These are phyloP conservation scores for Colletotrichum tropicale DNA, from an alignment of 2,329 filamentous ascomycete genomes.

Conservation along the genomic window DNA sequence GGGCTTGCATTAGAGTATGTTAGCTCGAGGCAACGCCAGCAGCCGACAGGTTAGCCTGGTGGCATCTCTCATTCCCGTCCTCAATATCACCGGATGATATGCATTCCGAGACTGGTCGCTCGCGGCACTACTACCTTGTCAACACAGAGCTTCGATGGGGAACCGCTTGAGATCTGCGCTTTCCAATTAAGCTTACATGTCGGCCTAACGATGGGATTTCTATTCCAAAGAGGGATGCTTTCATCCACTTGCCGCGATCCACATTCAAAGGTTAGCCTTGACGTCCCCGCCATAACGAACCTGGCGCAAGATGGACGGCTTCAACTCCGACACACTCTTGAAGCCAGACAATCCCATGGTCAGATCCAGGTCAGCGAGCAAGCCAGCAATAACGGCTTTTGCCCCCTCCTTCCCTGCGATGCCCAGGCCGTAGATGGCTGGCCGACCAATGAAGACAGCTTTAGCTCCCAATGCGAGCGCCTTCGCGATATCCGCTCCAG, in stretches of 20 bases:
- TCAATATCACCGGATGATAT: not conserved
- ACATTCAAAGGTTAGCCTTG: slow-evolving; percentile 31
- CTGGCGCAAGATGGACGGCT: slow-evolving; percentile 34
- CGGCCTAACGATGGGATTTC: not conserved
- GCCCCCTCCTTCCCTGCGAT: slow-evolving; percentile 61
- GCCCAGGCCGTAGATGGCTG: slow-evolving; percentile 39
- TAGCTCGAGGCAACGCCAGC: not conserved
- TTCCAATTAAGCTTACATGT: not conserved
- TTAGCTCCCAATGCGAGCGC: slow-evolving; percentile 62
- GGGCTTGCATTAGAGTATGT: not conserved
- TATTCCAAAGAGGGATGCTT: not conserved
- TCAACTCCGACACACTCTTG: slow-evolving; percentile 41
- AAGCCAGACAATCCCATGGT: slow-evolving; percentile 61
- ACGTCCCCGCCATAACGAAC: slow-evolving; percentile 36
- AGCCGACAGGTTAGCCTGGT: not conserved
- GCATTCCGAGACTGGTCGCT: not conserved
- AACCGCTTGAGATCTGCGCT: not conserved
- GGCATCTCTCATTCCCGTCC: not conserved
- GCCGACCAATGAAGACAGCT: slow-evolving; percentile 62
- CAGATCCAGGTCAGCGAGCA: slow-evolving; percentile 59
- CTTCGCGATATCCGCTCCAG: slow-evolving; percentile 65
- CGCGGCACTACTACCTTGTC: not conserved
- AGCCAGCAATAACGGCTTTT: slow-evolving; percentile 51
- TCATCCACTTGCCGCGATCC: not conserved
- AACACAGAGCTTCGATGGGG: not conserved